Conservation (phyloP, 2,329 filamentous ascomycete genomes). For the Ophiobolus disseminans region DNA sequence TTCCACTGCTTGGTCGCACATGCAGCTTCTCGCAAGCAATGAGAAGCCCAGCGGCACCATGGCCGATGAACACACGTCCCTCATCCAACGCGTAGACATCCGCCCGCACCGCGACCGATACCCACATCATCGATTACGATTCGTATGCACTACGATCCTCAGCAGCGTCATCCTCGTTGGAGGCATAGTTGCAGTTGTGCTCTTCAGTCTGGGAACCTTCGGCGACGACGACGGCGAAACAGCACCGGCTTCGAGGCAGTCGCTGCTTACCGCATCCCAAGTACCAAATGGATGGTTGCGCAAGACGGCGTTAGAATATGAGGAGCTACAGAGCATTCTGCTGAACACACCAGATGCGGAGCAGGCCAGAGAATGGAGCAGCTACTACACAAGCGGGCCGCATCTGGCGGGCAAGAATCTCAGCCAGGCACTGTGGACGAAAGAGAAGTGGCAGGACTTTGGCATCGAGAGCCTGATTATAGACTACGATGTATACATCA, state of each 20-base stretch:
- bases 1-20: conserved; percentile 4
- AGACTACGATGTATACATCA: conserved; percentile 60
- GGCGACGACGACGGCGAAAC: conserved; percentile 39
- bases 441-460: conserved; percentile 58
- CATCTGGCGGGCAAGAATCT: conserved; percentile 61
- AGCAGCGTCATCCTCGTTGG: conserved; percentile 47
- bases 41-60: conserved; percentile 44
- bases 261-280: conserved; percentile 29
- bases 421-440: conserved; percentile 60
- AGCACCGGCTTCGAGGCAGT: conserved; percentile 11
- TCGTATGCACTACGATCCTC: conserved; percentile 69
- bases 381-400: conserved; percentile 59
- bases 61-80: conserved; percentile 68
- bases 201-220: conserved; percentile 47
- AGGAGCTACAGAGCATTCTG: conserved; percentile 63
- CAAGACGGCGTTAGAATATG: conserved; percentile 58
- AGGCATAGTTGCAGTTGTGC: conserved; percentile 46
- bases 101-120: conserved; percentile 60
- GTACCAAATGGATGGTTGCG: conserved; percentile 51
- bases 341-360: conserved; percentile 61
- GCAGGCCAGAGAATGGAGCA: conserved; percentile 58
- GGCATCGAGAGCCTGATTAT: conserved; percentile 55
- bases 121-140: conserved; percentile 65
- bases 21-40: conserved; percentile 27
- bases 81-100: conserved; percentile 68